These are phyloP conservation scores for Kwoniella mangroviensis DNA, from an alignment of 768 basidiomycete species.

Conservation along the genomic window DNA sequence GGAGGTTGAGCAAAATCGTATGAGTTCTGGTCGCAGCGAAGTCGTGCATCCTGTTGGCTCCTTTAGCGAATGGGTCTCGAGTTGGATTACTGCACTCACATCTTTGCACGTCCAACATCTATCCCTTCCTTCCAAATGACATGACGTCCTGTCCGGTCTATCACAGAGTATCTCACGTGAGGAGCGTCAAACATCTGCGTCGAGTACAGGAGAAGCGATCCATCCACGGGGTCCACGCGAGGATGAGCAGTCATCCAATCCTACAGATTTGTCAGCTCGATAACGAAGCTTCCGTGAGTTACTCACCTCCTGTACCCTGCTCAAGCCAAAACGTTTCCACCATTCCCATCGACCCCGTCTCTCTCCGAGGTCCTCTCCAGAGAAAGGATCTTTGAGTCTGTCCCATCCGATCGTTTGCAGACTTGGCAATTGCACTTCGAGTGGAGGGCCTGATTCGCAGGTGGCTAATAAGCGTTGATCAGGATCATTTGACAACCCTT, in stretches of 20 bases:
- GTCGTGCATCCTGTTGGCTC: conserved; percentile 58
- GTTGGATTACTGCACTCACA: conserved; percentile 35
- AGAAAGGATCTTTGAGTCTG: conserved; percentile 36
- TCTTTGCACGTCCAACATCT: conserved; percentile 52
- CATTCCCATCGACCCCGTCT: conserved; percentile 39
- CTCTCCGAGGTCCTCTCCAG: conserved; percentile 34
- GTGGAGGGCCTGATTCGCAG: conserved; percentile 59
- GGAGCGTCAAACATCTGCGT: conserved; percentile 54
- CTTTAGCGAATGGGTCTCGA: conserved; percentile 1
- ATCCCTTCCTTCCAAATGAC: conserved; percentile 54
- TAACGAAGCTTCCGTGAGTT: no score
- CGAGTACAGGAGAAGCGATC: conserved; percentile 53
- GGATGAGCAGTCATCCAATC: conserved; percentile 89
- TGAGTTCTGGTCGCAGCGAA: conserved; percentile 58
- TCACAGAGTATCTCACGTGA: conserved; percentile 51
- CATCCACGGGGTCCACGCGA: conserved; percentile 64
- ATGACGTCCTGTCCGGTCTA: conserved; percentile 50
- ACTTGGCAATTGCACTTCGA: conserved; percentile 57
- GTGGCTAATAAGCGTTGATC: conserved; percentile 57
- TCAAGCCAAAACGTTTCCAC: conserved; percentile 42
- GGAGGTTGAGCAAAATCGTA: conserved; percentile 59
- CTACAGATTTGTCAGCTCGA: conserved; percentile 62
- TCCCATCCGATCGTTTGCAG: conserved; percentile 59
- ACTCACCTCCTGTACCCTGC: conserved; percentile 52
- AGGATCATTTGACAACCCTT: conserved; percentile 10